Conservation (phyloP, 805 yeast genomes). For the Yamadazyma insecticola region DNA sequence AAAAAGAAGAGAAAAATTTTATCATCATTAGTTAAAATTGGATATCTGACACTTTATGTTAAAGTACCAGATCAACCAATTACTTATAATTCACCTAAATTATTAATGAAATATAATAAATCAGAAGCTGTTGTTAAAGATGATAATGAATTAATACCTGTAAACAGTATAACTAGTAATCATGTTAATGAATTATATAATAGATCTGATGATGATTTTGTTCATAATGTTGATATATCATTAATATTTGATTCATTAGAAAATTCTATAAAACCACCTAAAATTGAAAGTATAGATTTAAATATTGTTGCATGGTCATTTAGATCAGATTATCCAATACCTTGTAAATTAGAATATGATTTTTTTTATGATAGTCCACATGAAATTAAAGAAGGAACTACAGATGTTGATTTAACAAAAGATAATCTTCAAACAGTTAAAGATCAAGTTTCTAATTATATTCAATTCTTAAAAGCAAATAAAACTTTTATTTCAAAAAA, state of each 20-base stretch:
- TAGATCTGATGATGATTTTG: constrained; percentile 18
- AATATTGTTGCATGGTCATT: constrained; percentile 40
- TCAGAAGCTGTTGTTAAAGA: constrained; percentile 4
- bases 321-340: constrained; percentile 37
- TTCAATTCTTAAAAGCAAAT: constrained; percentile 31
- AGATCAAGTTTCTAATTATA: constrained; percentile 28
- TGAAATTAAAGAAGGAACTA: not conserved
- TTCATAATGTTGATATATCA: constrained; percentile 20
- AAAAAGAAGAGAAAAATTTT: constrained; percentile 35
- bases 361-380: constrained; percentile 29
- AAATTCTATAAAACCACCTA: constrained; percentile 25
- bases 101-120: constrained; percentile 33
- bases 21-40: constrained; percentile 28
- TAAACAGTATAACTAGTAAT: constrained; percentile 12
- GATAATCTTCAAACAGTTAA: constrained; percentile 31
- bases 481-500: constrained; percentile 27
- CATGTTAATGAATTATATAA: constrained; percentile 30
- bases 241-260: constrained; percentile 24
- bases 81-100: constrained; percentile 33
- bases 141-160: constrained; percentile 13
- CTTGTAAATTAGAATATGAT: constrained; percentile 35
- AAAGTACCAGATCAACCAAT: constrained; percentile 30
- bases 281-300: constrained; percentile 27
- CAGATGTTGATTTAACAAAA: constrained; percentile 16
- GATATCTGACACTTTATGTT: constrained; percentile 28